Evolutionary conservation across 805 yeast genomes (phyloP), one percentile per base, ranked within the genome.

Genomic region (Maudiozyma serrabonitensis): DNA sequence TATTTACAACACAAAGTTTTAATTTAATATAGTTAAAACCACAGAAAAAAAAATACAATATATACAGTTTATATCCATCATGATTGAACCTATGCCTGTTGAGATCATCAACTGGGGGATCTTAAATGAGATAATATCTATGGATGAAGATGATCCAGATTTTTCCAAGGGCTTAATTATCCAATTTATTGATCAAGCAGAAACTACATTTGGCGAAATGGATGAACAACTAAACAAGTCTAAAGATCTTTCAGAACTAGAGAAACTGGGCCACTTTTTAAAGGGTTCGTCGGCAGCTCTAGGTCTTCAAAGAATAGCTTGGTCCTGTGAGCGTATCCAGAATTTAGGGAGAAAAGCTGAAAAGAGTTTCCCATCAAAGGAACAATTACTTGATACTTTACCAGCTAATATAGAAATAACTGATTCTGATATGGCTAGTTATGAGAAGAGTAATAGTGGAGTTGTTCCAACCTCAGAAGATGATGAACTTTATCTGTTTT

Each of bases 101-200:
- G 95, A 87, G 40, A 72, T 87, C 54, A 82, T 93, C 52, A 90
- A 89, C 64, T 88, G 96, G 96, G 71, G 78, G 41, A 91, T 89
- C 28, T 84, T 93, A 63, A 80, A 82, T 50, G 98, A 93, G 70
- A 75, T 93, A 50, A 77, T 90, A 46, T 82, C 87, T 47, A 90
- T 93, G 97, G 99, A 93, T 67, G 96, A 91, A 61, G 98, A 91
- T 60, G 95, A 86, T 62, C 93, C 90, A 51, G 96, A 88, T 7
- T 93, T 93, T 71, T 82, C 91, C 34, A 73, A 80, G 58, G 76
- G 84, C 37, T 73, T 93, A 50, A 83, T 91, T 48, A 78, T 78
- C 52, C 89, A 95, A 32, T 91, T 87, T 66, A 87, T 84, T 50
- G 95, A 87, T 50, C 99, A 93, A 69, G 96, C 95, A 6, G 74